Percentiles rank a stretch among this genome's conserved stretches.
These are phyloP conservation scores for Russula brevipes DNA, from an alignment of 768 basidiomycete species.

Conservation along the genomic window DNA sequence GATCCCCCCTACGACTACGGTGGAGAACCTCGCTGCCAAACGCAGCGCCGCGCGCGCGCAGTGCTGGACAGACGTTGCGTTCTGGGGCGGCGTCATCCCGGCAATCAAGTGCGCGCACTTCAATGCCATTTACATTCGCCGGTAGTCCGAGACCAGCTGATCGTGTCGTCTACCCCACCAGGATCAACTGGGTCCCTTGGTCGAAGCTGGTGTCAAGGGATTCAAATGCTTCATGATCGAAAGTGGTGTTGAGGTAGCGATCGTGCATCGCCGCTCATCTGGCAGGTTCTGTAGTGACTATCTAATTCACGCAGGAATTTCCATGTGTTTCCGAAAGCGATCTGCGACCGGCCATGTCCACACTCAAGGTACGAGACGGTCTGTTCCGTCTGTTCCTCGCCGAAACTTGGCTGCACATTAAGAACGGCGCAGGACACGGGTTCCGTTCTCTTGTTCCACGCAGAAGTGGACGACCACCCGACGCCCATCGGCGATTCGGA, in stretches of 20 bases:
- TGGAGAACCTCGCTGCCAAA: slow-evolving; percentile 69
- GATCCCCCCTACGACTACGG: slow-evolving; percentile 90
- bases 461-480: slow-evolving; percentile 63
- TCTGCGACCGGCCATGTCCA: slow-evolving; percentile 61
- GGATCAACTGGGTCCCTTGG: slow-evolving; percentile 69
- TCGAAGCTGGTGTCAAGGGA: slow-evolving; percentile 80
- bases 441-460: slow-evolving; percentile 85
- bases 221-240: slow-evolving; percentile 98
- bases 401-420: neutral
- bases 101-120: slow-evolving; percentile 60
- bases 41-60: slow-evolving; percentile 63
- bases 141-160: neutral
- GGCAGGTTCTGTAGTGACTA: neutral
- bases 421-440: slow-evolving; percentile 47
- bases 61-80: slow-evolving; percentile 77
- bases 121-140: neutral
- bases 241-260: slow-evolving; percentile 81
- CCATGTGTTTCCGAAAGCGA: slow-evolving; percentile 75
- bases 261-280: neutral
- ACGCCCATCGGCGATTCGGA: slow-evolving; percentile 25
- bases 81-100: slow-evolving; percentile 97
- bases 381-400: neutral
- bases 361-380: slow-evolving; percentile 53
- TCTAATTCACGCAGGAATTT: slow-evolving; percentile 63
- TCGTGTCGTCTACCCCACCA: slow-evolving; percentile 30